These are phyloP conservation scores for Hymenotorrendiella dingleyae DNA, from an alignment of 2,329 filamentous ascomycete species.

Conservation along the genomic window DNA sequence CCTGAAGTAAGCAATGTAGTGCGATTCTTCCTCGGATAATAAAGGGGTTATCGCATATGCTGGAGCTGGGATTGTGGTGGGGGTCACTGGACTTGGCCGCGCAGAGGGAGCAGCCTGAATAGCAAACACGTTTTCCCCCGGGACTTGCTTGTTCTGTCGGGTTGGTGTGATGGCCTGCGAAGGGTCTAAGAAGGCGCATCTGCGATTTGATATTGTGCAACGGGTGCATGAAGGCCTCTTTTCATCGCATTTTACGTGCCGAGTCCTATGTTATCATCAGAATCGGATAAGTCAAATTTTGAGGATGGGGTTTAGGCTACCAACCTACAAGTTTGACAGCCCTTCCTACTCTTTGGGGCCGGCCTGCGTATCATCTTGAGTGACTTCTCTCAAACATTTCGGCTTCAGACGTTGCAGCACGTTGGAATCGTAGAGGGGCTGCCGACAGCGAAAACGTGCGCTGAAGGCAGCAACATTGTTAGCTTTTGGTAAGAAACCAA, in stretches of 20 bases:
- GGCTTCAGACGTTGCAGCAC: no score
- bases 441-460: no score
- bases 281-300: not conserved
- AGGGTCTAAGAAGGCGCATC: conserved; percentile 3
- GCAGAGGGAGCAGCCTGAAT: no score
- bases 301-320: not conserved
- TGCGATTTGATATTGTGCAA: not conserved
- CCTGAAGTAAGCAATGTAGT: not conserved
- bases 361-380: not conserved
- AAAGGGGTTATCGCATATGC: not conserved
- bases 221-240: not conserved
- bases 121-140: not conserved
- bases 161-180: not conserved
- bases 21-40: not conserved
- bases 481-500: no score
- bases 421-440: no score
- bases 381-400: no score
- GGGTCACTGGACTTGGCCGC: no score
- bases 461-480: no score
- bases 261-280: conserved; percentile 1
- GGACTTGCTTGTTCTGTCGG: not conserved
- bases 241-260: conserved; percentile 5
- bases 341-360: not conserved
- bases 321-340: conserved; percentile 2
- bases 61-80: not conserved